Base-by-base conservation (phyloP, 2,329 filamentous ascomycete species). In the Aspergillus ruber region DNA sequence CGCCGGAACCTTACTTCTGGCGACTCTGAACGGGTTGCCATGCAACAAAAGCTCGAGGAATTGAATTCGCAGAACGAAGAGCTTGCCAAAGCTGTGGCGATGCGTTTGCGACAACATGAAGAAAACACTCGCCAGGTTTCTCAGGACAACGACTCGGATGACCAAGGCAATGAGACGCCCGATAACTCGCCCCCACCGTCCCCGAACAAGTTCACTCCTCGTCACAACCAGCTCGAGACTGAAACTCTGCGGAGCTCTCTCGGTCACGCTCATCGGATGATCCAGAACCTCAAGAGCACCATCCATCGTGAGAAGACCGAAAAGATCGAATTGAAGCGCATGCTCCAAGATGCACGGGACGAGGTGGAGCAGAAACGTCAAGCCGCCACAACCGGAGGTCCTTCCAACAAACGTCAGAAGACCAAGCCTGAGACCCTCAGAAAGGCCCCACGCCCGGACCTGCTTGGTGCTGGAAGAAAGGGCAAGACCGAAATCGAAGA, bases 251-350 rank as follows among this genome's bases (percentile, higher is more conserved):
- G 93, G 73, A 94, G 90, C 46, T 96, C 91, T 21, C 78, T 97
- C 23, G 85, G 90, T 56, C 93, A 98, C 66, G 91, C 93, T 35
- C 93, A 97, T 67, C 83, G 91, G 49, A 96, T 95, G 72, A 96
- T 98, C 50, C 91, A 97, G 66, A 95, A 89, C 60, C 81, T 97
- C 57, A 90, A 95, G 69, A 90, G 86, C 66, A 95, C 90, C 60
- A 87, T 97, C 42, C 91, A 98, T 67, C 86, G 93, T 29, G 93
- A 98, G 69, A 98, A 97, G 82, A 96, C 91, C 0, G 93, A 98
- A 69, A 98, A 96, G 75, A 81, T 97, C 23, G 93, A 98, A 69
- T 80, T 97, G 46, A 90, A 89, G 70, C 86, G 91, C 50, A 88
- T 98, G 80, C 81, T 97, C 25, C 91, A 97, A 71, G 93, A 98